phyloP scores from a whole-genome alignment of 352 stramenopile genomes.

The Thraustochytrium striatum region DNA sequence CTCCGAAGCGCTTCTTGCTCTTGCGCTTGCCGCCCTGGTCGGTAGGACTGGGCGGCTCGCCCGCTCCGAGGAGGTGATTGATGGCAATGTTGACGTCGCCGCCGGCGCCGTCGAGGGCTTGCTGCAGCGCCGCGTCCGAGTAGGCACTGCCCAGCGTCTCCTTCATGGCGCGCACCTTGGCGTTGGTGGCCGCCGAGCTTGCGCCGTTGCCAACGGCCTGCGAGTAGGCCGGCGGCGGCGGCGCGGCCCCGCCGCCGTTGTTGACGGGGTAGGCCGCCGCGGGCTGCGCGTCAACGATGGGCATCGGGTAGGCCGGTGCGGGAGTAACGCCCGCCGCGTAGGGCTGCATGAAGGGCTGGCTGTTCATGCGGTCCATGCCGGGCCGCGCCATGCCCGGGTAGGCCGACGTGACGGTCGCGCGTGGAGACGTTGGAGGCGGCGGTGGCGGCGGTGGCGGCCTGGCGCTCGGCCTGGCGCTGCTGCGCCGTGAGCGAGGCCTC shows the following conservation, averaged over 20 bases:
- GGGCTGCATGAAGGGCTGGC: slow-evolving; percentile 9
- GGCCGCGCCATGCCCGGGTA: slow-evolving; percentile 36
- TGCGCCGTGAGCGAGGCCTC: slow-evolving; percentile 1
- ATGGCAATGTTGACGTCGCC: slow-evolving; percentile 31
- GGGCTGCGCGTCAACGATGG: neutral
- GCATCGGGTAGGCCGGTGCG: slow-evolving; percentile 11
- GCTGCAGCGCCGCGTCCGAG: neutral
- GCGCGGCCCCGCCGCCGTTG: neutral
- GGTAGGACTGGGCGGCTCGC: neutral
- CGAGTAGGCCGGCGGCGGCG: neutral
- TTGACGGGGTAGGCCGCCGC: neutral
- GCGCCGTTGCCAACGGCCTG: neutral
- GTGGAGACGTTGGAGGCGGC: neutral
- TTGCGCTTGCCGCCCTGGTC: neutral
- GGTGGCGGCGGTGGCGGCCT: neutral
- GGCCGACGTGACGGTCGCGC: neutral
- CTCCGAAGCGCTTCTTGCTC: slow-evolving; percentile 23
- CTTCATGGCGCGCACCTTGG: neutral
- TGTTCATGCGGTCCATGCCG: neutral
- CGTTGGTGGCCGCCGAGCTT: neutral
- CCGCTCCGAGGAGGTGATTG: slow-evolving; percentile 21
- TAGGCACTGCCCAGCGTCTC: neutral
- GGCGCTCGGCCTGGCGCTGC: neutral
- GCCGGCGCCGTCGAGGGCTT: slow-evolving; percentile 25
- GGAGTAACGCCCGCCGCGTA: neutral